Conservation (phyloP, 257 asterid genomes). For the Paulownia fortunei region DNA sequence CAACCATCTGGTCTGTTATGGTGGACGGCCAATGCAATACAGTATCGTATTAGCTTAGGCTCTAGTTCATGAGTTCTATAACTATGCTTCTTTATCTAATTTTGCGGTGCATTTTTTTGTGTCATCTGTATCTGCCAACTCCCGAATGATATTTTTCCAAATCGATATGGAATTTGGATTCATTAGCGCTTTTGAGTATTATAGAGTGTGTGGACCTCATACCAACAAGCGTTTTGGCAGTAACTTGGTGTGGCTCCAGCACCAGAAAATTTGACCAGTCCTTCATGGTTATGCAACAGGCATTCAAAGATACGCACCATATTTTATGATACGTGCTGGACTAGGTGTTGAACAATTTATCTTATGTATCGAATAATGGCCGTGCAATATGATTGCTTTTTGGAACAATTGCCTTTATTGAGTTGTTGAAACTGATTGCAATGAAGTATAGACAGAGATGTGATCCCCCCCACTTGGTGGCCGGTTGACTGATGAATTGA, state of each 20-base stretch:
- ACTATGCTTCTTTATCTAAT: not conserved
- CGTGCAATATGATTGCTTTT: not conserved
- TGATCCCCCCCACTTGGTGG: no score
- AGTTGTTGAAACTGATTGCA: not conserved
- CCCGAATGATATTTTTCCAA: no score
- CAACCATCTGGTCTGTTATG: not conserved
- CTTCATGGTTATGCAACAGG: not conserved
- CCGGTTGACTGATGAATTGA: no score
- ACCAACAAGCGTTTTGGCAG: not conserved
- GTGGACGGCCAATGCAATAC: not conserved
- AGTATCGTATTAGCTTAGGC: no score
- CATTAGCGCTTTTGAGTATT: no score
- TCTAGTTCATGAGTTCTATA: not conserved
- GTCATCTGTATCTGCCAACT: not conserved
- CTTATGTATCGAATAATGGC: no score
- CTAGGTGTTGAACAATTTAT: no score
- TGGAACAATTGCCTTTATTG: not conserved
- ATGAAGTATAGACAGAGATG: no score
- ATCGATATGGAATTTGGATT: no score
- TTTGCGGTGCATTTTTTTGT: not conserved
- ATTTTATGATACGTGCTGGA: no score
- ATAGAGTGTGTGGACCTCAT: no score
- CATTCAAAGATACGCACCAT: not conserved
- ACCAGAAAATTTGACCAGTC: not conserved
- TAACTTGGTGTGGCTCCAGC: not conserved